Evolutionary conservation across 2,329 filamentous ascomycete species (phyloP).

Genomic region (Aspergillus sp.): DNA sequence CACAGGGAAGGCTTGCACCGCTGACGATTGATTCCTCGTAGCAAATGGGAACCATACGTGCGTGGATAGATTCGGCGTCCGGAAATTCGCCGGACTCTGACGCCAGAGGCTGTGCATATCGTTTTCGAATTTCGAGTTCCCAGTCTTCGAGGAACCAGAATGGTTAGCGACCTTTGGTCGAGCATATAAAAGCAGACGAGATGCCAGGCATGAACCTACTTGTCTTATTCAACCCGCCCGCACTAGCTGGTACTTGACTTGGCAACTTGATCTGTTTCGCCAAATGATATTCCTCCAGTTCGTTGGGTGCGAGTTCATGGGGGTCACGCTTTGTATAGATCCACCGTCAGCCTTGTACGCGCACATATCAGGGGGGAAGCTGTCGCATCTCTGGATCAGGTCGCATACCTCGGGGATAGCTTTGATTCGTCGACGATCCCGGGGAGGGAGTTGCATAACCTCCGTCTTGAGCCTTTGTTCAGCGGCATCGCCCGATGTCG

Average conservation of each 20-base stretch:
- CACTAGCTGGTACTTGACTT: constrained; percentile 67
- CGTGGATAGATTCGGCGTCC: constrained; percentile 57
- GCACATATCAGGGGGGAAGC: background rate
- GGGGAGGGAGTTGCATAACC: constrained; percentile 62
- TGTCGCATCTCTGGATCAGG: background rate
- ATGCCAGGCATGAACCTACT: constrained; percentile 52
- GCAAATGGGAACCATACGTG: constrained; percentile 65
- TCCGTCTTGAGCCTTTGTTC: constrained; percentile 66
- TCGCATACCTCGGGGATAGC: constrained; percentile 51
- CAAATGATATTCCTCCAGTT: constrained; percentile 47
- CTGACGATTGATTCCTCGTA: constrained; percentile 63
- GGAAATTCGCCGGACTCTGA: constrained; percentile 66
- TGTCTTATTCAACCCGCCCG: constrained; percentile 76
- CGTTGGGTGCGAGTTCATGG: constrained; percentile 32
- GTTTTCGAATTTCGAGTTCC: constrained; percentile 66
- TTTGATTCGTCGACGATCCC: constrained; percentile 62
- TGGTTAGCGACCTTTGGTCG: constrained; percentile 18
- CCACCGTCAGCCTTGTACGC: constrained; percentile 11
- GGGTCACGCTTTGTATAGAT: constrained; percentile 37
- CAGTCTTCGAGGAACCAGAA: constrained; percentile 47
- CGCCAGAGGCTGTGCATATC: constrained; percentile 63
- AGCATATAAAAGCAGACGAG: constrained; percentile 11
- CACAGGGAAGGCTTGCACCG: constrained; percentile 55
- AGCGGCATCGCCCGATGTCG: constrained; percentile 59
- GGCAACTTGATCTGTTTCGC: constrained; percentile 54